These are phyloP conservation scores for Anthostomella pinea DNA, from an alignment of 2,329 filamentous ascomycete genomes.

Conservation along the genomic window DNA sequence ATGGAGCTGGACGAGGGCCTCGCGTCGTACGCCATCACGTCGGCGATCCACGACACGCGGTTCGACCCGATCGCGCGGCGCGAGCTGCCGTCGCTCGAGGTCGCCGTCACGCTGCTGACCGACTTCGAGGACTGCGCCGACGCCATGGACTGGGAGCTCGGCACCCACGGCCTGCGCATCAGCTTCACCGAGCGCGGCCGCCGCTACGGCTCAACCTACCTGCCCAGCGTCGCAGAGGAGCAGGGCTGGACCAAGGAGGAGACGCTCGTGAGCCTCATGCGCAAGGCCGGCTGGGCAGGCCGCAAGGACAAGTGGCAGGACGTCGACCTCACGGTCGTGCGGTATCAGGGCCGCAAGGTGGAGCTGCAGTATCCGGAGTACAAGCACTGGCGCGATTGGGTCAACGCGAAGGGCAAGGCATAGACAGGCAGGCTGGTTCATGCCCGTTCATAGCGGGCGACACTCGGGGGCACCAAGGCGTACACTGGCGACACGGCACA, in stretches of 20 bases:
- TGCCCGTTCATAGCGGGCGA: too few species aligned
- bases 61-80: conserved; percentile 53
- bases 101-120: conserved; percentile 77
- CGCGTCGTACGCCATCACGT: conserved; percentile 77
- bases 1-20: conserved; percentile 72
- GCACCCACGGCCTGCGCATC: conserved; percentile 82
- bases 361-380: conserved; percentile 70
- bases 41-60: conserved; percentile 63
- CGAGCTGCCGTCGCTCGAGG: conserved; percentile 59
- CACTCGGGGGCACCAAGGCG: too few species aligned
- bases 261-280: conserved; percentile 83
- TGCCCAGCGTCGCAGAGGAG: conserved; percentile 87
- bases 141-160: conserved; percentile 81
- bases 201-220: conserved; percentile 81
- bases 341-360: conserved; percentile 84
- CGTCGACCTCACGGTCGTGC: conserved; percentile 73
- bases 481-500: too few species aligned
- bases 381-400: conserved; percentile 77
- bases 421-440: conserved; percentile 11
- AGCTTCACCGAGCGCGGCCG: conserved; percentile 72
- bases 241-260: conserved; percentile 96
- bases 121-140: conserved; percentile 75
- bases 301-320: conserved; percentile 77
- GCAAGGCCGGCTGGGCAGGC: conserved; percentile 90
- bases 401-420: conserved; percentile 36